These are phyloP conservation scores for Colletotrichum tabaci DNA, from an alignment of 2,329 filamentous ascomycete species.

Conservation along the genomic window DNA sequence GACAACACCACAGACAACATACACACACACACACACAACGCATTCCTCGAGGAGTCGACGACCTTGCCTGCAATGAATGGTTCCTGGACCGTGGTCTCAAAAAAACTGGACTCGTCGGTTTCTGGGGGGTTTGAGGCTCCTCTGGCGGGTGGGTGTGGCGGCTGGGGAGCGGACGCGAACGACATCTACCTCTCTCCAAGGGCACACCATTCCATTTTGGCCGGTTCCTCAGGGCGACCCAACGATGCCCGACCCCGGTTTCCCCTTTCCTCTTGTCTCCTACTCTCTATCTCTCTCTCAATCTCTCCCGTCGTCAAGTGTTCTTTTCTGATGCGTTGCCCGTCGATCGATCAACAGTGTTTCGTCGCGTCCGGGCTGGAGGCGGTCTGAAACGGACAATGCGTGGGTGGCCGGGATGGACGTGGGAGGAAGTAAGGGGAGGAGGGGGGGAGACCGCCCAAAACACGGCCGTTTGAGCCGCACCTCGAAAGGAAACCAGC, in stretches of 20 bases:
- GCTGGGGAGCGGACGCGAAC: too few species aligned
- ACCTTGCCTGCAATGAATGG: neutral
- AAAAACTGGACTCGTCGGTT: constrained; percentile 11
- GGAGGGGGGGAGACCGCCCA: constrained; percentile 14
- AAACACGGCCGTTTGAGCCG: constrained; percentile 40
- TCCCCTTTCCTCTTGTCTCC: constrained; percentile 1
- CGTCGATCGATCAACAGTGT: constrained; percentile 41
- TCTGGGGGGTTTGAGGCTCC: constrained; percentile 1
- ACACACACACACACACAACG: too few species aligned
- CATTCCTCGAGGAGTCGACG: too few species aligned
- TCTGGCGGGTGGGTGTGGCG: neutral
- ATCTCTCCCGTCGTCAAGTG: too few species aligned
- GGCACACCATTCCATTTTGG: too few species aligned
- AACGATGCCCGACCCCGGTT: neutral
- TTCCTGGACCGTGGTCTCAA: neutral
- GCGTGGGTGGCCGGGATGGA: constrained; percentile 37
- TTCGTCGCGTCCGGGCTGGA: constrained; percentile 41
- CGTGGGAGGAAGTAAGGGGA: constrained; percentile 31
- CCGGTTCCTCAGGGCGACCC: too few species aligned
- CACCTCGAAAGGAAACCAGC: constrained; percentile 25
- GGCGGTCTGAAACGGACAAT: constrained; percentile 38
- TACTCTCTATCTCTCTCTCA: too few species aligned
- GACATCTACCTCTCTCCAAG: too few species aligned
- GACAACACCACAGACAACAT: too few species aligned
- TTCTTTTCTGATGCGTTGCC: neutral